Evolutionary conservation across 371 early-diverging fungal genomes (phyloP).

Genomic region (Mortierella sp.): DNA sequence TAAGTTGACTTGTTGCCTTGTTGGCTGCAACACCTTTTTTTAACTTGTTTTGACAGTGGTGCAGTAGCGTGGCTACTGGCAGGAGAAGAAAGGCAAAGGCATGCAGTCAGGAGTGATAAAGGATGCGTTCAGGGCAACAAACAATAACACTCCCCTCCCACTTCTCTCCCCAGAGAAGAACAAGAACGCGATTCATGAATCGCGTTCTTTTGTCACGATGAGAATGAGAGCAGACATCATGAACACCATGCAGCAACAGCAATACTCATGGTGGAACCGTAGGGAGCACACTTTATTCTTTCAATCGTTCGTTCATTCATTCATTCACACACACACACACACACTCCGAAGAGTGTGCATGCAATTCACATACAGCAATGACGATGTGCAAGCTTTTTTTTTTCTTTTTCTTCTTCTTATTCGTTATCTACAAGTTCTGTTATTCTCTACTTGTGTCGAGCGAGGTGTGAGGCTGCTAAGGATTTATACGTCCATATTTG

Average conservation of each 20-base stretch:
- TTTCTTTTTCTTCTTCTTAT: background rate
- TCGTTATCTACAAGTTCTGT: too few relatives aligned
- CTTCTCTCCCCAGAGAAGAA: background rate
- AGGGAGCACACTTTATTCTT: background rate
- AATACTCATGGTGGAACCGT: background rate
- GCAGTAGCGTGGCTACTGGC: background rate
- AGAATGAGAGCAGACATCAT: background rate
- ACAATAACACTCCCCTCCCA: background rate
- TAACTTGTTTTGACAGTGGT: background rate
- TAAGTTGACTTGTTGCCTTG: constrained; percentile 16
- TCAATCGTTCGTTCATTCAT: background rate
- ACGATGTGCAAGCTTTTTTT: background rate
- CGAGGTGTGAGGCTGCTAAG: background rate
- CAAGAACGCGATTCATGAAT: background rate
- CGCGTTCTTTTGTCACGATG: background rate
- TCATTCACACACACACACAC: too few relatives aligned
- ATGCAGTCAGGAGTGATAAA: background rate
- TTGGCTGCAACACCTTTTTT: background rate
- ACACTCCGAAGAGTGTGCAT: background rate
- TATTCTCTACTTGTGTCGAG: background rate
- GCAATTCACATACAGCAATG: background rate
- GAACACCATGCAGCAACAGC: background rate
- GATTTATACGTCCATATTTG: background rate
- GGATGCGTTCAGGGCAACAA: constrained; percentile 10
- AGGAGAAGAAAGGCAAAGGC: background rate